Evolutionary conservation across 176 grass and related monocot species (phyloP).

Genomic region (Ensete ventricosum): DNA sequence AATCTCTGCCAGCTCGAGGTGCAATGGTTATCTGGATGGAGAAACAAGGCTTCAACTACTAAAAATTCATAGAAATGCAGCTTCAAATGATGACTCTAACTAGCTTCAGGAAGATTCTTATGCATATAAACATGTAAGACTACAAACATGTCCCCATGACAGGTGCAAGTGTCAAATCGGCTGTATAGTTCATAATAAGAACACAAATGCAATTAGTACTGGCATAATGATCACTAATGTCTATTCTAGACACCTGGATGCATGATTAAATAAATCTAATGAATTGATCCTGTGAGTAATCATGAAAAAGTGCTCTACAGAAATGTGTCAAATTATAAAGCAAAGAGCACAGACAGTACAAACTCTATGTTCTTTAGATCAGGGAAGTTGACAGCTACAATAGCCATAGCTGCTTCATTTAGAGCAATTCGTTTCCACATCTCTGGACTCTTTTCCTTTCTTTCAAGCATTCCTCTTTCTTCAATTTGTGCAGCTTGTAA

Average conservation of each 20-base stretch:
- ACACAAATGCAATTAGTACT: background rate
- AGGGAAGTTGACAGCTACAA: conserved; percentile 31
- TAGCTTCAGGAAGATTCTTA: background rate
- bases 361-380: conserved; percentile 31
- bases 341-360: conserved; percentile 6
- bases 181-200: background rate
- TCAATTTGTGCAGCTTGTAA: conserved; percentile 35
- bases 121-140: background rate
- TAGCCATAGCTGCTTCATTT: conserved; percentile 30
- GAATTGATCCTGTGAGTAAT: background rate
- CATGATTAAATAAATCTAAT: no score
- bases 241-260: background rate
- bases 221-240: background rate
- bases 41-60: background rate
- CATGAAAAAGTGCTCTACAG: background rate
- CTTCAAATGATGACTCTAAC: background rate
- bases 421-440: conserved; percentile 29
- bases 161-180: background rate
- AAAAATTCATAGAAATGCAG: background rate
- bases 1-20: conserved; percentile 29
- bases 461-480: conserved; percentile 30
- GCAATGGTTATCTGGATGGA: conserved; percentile 24
- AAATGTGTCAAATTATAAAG: background rate
- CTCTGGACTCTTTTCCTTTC: conserved; percentile 19
- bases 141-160: no score